phyloP scores from a whole-genome alignment of 164 flowering plant genomes.

The Macadamia integrifolia region DNA sequence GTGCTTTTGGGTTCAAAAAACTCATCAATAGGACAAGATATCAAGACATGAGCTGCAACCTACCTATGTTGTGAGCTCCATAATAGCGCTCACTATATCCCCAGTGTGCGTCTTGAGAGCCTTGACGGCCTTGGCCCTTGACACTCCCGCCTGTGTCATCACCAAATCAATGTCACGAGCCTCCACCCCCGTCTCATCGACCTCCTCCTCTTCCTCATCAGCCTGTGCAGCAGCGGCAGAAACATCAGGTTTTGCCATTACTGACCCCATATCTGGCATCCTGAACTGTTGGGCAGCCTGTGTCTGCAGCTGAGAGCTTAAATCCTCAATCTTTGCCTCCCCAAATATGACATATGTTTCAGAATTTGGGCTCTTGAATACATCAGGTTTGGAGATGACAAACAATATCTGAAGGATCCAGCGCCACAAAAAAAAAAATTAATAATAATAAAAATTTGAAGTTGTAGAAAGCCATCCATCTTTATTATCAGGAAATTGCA shows the following conservation, averaged over 20 bases:
- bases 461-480: neutral
- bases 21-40: neutral
- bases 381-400: constrained; percentile 88
- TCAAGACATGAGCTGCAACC: neutral
- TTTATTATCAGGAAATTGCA: neutral
- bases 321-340: constrained; percentile 89
- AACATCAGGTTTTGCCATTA: constrained; percentile 48
- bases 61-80: constrained; percentile 78
- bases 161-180: constrained; percentile 80
- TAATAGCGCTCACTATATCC: constrained; percentile 91
- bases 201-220: constrained; percentile 77
- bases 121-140: constrained; percentile 73
- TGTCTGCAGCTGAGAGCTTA: constrained; percentile 87
- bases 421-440: neutral
- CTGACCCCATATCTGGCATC: constrained; percentile 58
- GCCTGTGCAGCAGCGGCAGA: constrained; percentile 38
- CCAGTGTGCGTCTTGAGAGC: constrained; percentile 67
- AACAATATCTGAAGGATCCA: constrained; percentile 53
- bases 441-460: neutral
- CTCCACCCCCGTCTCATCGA: constrained; percentile 83
- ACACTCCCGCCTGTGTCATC: constrained; percentile 89
- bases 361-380: constrained; percentile 87
- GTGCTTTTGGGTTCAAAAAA: neutral
- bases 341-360: constrained; percentile 86
- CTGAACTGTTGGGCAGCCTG: constrained; percentile 96